Evolutionary conservation across 2,329 filamentous ascomycete genomes (phyloP), one percentile per base, ranked within the genome.

Genomic region (Fusarium coffeatum): DNA sequence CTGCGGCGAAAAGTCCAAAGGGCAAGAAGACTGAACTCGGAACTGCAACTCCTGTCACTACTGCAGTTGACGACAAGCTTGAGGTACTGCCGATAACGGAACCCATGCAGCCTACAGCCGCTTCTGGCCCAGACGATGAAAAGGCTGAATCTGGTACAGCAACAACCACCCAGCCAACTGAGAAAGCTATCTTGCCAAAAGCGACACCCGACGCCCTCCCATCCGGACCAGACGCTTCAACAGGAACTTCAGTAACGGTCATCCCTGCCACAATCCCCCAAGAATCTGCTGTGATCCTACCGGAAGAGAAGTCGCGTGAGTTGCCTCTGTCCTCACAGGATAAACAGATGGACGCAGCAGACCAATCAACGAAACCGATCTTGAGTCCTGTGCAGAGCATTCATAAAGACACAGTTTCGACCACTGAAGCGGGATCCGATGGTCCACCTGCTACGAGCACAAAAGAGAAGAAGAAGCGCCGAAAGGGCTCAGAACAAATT

Each of bases 381-480:
- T 42, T 22, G 10, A 18, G 16, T 11, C 30, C 41, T 23, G 53
- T 50, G 18, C 43, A 54, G 7, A 46, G 27, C 5, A 25, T 41
- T 40, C 30, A 47, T 18, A 16, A 27, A 16, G 45, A 27, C 18
- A 46, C 46, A 41, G 20, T 25, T 32, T 56, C 40, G n/a, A 22
- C 15, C 16, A 28, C 23, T 30, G 46, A 49, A 28, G 27, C 25
- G 25, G 40, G 51, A n/a, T 23, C 56, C 5, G 61, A 64, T 8
- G 50, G 50, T 23, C 48, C 50, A 41, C 53, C 66, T 12, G 37
- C 65, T 42, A 48, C 70, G 18, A 75, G 77, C 55, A 76, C 77
- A 41, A 78, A 77, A 61, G 80, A 79, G 55, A 30, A 40, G 54
- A 74, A 66, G 34, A 64, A 53, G 23, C 23, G 50, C 32, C 69